Conservation (phyloP, 805 yeast genomes). For the Aciculoconidium aculeatum region DNA sequence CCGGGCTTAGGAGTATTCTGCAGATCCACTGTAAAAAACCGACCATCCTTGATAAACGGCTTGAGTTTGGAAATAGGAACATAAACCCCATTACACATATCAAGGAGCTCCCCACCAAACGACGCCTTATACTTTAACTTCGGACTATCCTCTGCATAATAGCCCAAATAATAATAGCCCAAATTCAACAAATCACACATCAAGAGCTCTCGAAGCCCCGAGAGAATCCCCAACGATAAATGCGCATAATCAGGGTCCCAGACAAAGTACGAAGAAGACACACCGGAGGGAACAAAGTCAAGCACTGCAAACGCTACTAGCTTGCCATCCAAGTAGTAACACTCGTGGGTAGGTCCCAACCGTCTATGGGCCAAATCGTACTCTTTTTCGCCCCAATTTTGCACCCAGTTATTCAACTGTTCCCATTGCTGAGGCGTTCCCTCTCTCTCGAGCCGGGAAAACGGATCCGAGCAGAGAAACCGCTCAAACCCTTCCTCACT, state of each 20-base stretch:
- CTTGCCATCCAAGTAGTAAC: slow-evolving; percentile 58
- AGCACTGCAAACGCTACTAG: slow-evolving; percentile 72
- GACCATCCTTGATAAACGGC: slow-evolving; percentile 21
- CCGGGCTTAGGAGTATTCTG: too few species aligned
- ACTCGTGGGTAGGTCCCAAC: slow-evolving; percentile 70
- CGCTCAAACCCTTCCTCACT: slow-evolving; percentile 45
- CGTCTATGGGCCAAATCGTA: slow-evolving; percentile 8
- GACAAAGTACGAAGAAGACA: slow-evolving; percentile 82
- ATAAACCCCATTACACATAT: slow-evolving; percentile 43
- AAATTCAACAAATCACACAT: slow-evolving; percentile 41
- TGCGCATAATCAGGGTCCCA: slow-evolving; percentile 79
- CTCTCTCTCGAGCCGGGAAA: slow-evolving; percentile 23
- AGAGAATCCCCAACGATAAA: slow-evolving; percentile 69
- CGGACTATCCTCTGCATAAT: slow-evolving; percentile 68
- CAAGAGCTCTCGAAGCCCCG: slow-evolving; percentile 66
- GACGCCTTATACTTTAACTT: slow-evolving; percentile 80
- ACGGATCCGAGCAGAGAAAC: slow-evolving; percentile 70
- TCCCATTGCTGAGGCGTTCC: slow-evolving; percentile 34
- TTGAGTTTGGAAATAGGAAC: slow-evolving; percentile 30
- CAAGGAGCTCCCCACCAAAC: slow-evolving; percentile 72
- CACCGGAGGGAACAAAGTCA: slow-evolving; percentile 68
- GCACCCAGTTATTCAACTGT: slow-evolving; percentile 35
- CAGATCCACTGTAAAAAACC: too few species aligned
- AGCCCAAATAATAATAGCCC: slow-evolving; percentile 72
- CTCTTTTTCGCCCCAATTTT: slow-evolving; percentile 11